Base-by-base conservation (phyloP, 228 moss, liverwort and hornwort species). In the Sphagnum fallax region DNA sequence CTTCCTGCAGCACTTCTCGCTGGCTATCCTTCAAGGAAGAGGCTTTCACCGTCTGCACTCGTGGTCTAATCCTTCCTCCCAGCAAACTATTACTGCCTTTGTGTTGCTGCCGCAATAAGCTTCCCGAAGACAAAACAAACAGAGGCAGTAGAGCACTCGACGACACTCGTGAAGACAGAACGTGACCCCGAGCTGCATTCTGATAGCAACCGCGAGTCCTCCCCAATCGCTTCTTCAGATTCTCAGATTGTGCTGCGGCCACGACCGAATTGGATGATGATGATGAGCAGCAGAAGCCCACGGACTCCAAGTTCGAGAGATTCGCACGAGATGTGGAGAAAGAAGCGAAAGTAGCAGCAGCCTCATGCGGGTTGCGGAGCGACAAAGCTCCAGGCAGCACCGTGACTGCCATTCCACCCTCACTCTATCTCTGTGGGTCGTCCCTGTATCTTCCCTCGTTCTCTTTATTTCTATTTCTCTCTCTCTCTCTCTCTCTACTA, bases 21-120 rank as follows among this genome's bases (percentile, higher is more conserved):
- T 70, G 81, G 66, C 77, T 64, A 52, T 85, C 85, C 47, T 77
- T 72, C 49, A 79, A 51, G 5, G 81, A 81, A 4, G 32, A 69
- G 6, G 71, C 71, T 67, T 71, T 67, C 14, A 78, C 68, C 2
- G 68, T 52, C 49, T 75, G 67, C 70, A 61, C 65, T 51, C 77
- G 51, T n/a, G 14, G 64, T 8, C 73, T 65, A 11, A 32, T 32
- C 32, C 73, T 65, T 52, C 67, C 60, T 52, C 57, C 66, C 68
- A 5, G 32, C 10, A 65, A 65, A 52, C 52, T 6, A 73, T 6
- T 11, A 47, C 48, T 52, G 15, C 32, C 69, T 74, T 74, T 52
- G 48, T 4, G 55, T 67, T 69, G 78, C 47, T 51, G 71, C 5
- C 65, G 60, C 11, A 75, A 65, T 11, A 57, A 57, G 0, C 16